Evolutionary conservation across 768 basidiomycete species (phyloP).

Genomic region (Collybia sp.): DNA sequence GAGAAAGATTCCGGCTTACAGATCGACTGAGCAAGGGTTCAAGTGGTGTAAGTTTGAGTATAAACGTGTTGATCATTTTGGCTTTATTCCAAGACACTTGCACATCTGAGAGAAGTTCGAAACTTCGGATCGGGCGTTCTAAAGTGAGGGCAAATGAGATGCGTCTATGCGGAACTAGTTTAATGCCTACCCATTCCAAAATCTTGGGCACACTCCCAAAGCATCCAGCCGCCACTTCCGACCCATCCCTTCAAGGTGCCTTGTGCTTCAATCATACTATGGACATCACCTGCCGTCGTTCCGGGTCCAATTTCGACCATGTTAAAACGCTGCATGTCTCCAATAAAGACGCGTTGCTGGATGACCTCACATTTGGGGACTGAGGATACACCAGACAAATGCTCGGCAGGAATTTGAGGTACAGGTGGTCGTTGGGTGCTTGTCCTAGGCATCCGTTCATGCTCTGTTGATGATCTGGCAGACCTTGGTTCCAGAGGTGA

Average conservation of each 20-base stretch:
- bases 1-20: constrained; percentile 32
- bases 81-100: constrained; percentile 87
- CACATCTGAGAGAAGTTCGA: constrained; percentile 77
- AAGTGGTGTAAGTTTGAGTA: constrained; percentile 71
- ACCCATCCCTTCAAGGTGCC: constrained; percentile 60
- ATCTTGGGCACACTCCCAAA: constrained; percentile 87
- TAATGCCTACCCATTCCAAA: constrained; percentile 84
- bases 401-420: constrained; percentile 28
- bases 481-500: constrained; percentile 10
- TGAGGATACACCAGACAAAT: constrained; percentile 24
- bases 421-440: constrained; percentile 27
- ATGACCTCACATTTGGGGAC: constrained; percentile 23
- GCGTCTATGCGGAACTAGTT: constrained; percentile 2
- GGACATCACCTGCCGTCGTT: constrained; percentile 71
- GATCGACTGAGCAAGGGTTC: constrained; percentile 53
- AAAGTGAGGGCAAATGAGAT: constrained; percentile 11
- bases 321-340: constrained; percentile 70
- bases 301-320: constrained; percentile 63
- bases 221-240: constrained; percentile 74
- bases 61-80: constrained; percentile 73
- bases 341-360: constrained; percentile 76
- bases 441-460: constrained; percentile 15
- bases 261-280: constrained; percentile 59
- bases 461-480: constrained; percentile 17
- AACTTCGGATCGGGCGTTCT: constrained; percentile 91